These are phyloP conservation scores for Ambrosiella beaveri DNA, from an alignment of 2,329 filamentous ascomycete genomes.

Conservation along the genomic window DNA sequence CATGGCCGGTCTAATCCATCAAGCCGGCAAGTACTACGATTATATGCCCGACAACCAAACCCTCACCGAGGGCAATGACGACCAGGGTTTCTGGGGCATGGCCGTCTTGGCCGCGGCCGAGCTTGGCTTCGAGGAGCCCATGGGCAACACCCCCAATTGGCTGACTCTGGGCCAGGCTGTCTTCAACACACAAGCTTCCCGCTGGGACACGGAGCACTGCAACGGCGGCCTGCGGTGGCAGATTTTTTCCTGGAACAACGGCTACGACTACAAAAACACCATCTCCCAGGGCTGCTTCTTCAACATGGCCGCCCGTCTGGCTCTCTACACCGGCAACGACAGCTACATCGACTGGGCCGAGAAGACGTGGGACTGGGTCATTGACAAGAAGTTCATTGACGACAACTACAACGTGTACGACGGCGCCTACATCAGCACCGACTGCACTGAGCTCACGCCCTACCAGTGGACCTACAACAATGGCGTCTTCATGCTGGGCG, in stretches of 20 bases:
- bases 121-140: constrained; percentile 46
- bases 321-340: constrained; percentile 57
- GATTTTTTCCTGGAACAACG: constrained; percentile 66
- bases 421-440: constrained; percentile 37
- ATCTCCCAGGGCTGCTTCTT: constrained; percentile 48
- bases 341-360: constrained; percentile 68
- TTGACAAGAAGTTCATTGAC: constrained; percentile 38
- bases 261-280: constrained; percentile 61
- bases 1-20: constrained; percentile 51
- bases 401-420: constrained; percentile 44
- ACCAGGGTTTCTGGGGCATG: constrained; percentile 59
- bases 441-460: constrained; percentile 40
- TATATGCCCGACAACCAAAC: constrained; percentile 66
- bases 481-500: constrained; percentile 47
- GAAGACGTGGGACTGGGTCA: constrained; percentile 54
- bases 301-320: constrained; percentile 48
- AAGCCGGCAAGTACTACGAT: constrained; percentile 54
- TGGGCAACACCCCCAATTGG: constrained; percentile 42
- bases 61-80: constrained; percentile 52
- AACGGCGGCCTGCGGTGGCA: constrained; percentile 71
- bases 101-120: constrained; percentile 55
- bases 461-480: constrained; percentile 56
- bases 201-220: constrained; percentile 55
- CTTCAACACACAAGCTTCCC: constrained; percentile 59
- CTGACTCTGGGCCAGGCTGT: constrained; percentile 59